Base-by-base conservation (phyloP, 495 filamentous ascomycete species). In the Rostrohypoxylon terebratum region DNA sequence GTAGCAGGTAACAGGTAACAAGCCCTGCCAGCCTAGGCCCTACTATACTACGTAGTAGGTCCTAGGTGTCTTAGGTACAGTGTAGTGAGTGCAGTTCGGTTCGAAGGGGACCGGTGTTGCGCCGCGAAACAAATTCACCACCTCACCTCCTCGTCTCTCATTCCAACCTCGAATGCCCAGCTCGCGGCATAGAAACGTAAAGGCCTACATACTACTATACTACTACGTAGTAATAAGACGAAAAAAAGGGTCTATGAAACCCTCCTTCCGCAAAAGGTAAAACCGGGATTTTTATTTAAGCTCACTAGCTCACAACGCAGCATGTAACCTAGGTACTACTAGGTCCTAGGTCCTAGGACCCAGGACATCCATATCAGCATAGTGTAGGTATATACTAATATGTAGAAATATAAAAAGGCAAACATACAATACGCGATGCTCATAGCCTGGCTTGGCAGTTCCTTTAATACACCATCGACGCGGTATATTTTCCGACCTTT, bases 211-310 rank as follows among this genome's bases (percentile, higher is more conserved):
- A n/a, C n/a, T n/a, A n/a, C n/a, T n/a, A n/a, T n/a, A n/a, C n/a
- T n/a, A n/a, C n/a, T n/a, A n/a, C n/a, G n/a, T n/a, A n/a, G n/a
- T n/a, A n/a, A n/a, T n/a, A 33, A 48, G 45, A 48, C 38, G 14
- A 42, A 14, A 42, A 11, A 2, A 42, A 42, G 13, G 14, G 13
- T 21, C 16, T 1, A 50, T 50, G 20, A 25, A 18, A 53, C 23
- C 23, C 48, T 53, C 69, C 59, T 72, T 72, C 69, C 63, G 16
- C 1, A 72, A 67, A 38, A n/a, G 59, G 69, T 58, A 72, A 54
- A 72, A 54, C 25, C 40, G 63, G 58, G 34, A 66, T 47, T 48
- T 64, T 51, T 18, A 31, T 55, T 63, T 54, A 64, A 64, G 48
- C 61, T 64, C 28, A 53, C 3, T 55, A 64, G 48, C 61, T 64